Evolutionary conservation across 495 filamentous ascomycete genomes (phyloP), one percentile per base, ranked within the genome.

Genomic region (Penicillium cosmopolitanum): DNA sequence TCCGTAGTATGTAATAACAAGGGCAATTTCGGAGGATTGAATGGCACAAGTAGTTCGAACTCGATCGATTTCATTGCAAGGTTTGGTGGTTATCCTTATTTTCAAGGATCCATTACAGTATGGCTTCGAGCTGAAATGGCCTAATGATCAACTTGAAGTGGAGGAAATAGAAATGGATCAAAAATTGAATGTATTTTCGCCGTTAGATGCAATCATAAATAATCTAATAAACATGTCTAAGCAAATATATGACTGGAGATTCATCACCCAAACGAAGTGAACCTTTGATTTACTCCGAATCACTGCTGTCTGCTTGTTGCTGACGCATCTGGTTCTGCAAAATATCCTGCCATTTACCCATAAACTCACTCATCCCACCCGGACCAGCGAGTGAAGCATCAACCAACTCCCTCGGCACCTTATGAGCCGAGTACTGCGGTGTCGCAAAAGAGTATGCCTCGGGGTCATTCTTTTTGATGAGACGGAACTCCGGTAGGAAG

Each of bases 381-480:
- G 70, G 66, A 5, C 77, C 77, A 1, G 84, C 84, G 51, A 88
- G 68, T 48, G 90, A 89, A 2, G 95, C 95, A 67, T 98, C 93
- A 18, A 98, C 95, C 19, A 99, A 89, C 53, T 99, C 95, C 71
- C 85, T 90, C 7, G 95, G 95, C 61, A 99, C 70, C 74, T 99
- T 99, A 69, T 97, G 94, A 34, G 95, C 93, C 61, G 92, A 96
- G 69, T 96, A 98, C 72, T 94, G 90, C 15, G 91, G 84, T 10
- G 91, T 89, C 40, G 77, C 86, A 71, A 97, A 96, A 34, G 84
- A 85, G 66, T 92, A 97, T 0, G 91, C 91, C 61, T 94, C 89
- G 10, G 92, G 92, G 64, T 96, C 92, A 64, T 93, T 87, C 60
- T 84, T 85, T 56, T 87, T 87, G 28, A 98, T 82, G 11, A 99